Evolutionary conservation across 83 land plant genomes (phyloP), one percentile per base, ranked within the genome.

Genomic region (Picea abies): DNA sequence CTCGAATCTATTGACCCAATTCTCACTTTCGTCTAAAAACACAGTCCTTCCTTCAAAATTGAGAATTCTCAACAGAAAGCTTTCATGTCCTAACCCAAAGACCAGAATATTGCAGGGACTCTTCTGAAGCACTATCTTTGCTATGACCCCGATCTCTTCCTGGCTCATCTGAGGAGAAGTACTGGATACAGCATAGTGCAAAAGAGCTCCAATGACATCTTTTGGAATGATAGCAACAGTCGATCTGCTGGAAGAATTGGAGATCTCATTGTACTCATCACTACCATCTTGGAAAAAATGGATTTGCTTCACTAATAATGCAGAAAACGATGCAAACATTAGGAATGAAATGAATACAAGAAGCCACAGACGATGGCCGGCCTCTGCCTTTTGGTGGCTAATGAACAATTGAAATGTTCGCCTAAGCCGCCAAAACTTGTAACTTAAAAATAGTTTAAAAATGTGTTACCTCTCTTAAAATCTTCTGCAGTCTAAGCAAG

Each of bases 71-170:
- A 90, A 92, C 15, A 92, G 81, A 44, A 83, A 86, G 60, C 89
- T 75, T 66, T 92, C 94, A 77, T 78, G 87, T 60, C 86, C 83
- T 69, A 92, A 82, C 17, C 94, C 94, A 82, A 92, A 92, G 47
- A 87, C 81, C 17, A 92, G 89, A 84, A 92, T 25, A 79, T 88
- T 88, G 83, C 92, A 90, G 4, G 35, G 90, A 68, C 22, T 81
- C 52, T 80, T 86, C 60, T 62, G 75, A 67, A 71, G 76, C 75
- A 92, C 84, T 4, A 67, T 82, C 73, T 29, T 71, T 84, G 90
- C 70, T 44, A 90, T 56, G 63, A 82, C 60, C 61, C 56, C 14
- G 6, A 86, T 76, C 37, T 92, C 92, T 12, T 65, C 66, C 67
- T 79, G 58, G 56, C 86, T 22, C 88, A 90, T 87, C 79, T 76